Base-by-base conservation (phyloP, 306 rosid genomes). In the Hippophae gyantsensis region DNA sequence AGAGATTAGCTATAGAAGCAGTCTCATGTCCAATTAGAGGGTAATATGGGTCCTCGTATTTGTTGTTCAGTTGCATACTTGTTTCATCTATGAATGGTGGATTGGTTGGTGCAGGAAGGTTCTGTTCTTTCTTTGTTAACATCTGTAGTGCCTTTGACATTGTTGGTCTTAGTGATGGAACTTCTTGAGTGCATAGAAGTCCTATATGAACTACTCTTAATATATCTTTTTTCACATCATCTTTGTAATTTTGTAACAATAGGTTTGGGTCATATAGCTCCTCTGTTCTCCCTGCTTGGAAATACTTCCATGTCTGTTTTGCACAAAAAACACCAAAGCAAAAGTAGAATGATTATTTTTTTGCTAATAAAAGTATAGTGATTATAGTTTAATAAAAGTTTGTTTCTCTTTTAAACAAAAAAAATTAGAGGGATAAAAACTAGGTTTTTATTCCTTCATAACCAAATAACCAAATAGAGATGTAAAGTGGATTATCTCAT, bases 71-170 rank as follows among this genome's bases (percentile, higher is more conserved):
- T 70, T 83, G 93, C 96, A 92, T 85, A 5, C 89, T 85, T 68
- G 42, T 80, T 76, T 92, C 95, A 64, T 92, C 95, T 43, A 84
- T 59, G 79, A 92, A 92, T 1, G 99, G 96, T 32, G 95, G 99
- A 73, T 76, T 87, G 42, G 83, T 74, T 27, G 99, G 99, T 45
- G 86, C 74, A 18, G 82, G 89, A 32, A 83, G 88, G 26, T 32
- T 25, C 70, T 76, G 83, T 67, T 85, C 96, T 60, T 73, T 75
- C 63, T 70, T 83, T 53, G 78, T 81, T 56, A 92, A 78, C 95
- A 92, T 92, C 61, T 78, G 76, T 11, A 92, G 68, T 5, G 76
- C 82, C 84, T 66, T 92, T 41, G 90, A 84, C 93, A 88, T 92
- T 13, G 78, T 66, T 68, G 96, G 99, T 68, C 95, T 62, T 42